phyloP scores from a whole-genome alignment of 345 rosid species.

The Arabis hirsuta region DNA sequence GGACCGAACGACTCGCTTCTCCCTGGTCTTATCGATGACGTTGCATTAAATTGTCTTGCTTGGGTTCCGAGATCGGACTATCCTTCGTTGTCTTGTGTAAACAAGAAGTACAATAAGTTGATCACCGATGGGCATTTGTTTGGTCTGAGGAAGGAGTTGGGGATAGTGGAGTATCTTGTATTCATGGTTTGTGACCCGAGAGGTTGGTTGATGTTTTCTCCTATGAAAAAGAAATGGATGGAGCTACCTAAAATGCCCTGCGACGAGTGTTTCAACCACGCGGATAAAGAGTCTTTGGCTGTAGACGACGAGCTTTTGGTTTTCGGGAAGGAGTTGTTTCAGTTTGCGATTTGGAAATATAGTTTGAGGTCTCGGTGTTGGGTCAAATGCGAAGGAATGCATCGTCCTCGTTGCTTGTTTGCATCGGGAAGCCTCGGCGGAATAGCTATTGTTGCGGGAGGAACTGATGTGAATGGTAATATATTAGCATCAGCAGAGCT shows the following conservation, averaged over 20 bases:
- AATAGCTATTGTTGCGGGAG: constrained; percentile 75
- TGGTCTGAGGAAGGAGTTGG: constrained; percentile 60
- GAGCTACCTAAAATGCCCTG: constrained; percentile 79
- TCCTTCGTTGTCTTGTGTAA: constrained; percentile 59
- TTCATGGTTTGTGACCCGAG: constrained; percentile 78
- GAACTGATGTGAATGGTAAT: constrained; percentile 64
- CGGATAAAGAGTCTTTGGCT: constrained; percentile 84
- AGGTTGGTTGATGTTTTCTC: constrained; percentile 81
- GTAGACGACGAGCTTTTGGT: constrained; percentile 76
- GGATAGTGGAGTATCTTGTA: constrained; percentile 64
- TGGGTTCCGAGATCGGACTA: constrained; percentile 64
- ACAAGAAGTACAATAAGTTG: constrained; percentile 60
- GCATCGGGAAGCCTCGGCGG: constrained; percentile 75
- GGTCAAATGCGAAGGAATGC: constrained; percentile 76
- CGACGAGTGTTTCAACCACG: constrained; percentile 78
- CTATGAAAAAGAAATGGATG: constrained; percentile 67
- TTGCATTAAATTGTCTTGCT: constrained; percentile 71
- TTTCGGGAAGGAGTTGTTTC: constrained; percentile 70
- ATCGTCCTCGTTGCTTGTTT: constrained; percentile 74
- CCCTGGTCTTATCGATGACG: constrained; percentile 82
- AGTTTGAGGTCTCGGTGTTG: constrained; percentile 57
- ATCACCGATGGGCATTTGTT: constrained; percentile 58
- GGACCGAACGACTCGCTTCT: constrained; percentile 73
- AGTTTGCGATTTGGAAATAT: constrained; percentile 81
- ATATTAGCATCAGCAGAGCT: constrained; percentile 68